A percentile compares a stretch with the other conserved stretches of the same genome.
Evolutionary conservation across 2,329 filamentous ascomycete species (phyloP).

Genomic region (Apiospora pterosperma): DNA sequence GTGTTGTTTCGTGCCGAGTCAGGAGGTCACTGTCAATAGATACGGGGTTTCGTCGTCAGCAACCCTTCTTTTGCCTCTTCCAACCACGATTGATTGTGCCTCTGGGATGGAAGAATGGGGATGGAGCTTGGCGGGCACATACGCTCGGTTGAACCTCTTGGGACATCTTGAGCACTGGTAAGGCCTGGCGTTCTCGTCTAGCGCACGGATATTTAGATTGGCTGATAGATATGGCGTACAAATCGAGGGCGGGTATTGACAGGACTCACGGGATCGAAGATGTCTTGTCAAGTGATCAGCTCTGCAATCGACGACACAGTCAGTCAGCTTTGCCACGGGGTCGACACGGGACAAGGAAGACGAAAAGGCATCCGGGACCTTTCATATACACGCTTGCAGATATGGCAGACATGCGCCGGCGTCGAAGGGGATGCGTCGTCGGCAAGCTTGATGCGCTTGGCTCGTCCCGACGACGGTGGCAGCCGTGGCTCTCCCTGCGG

Average conservation of each 20-base stretch:
- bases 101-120: background rate
- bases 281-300: constrained; percentile 26
- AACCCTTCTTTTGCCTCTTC: background rate
- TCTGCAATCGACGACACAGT: constrained; percentile 2
- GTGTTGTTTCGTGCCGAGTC: constrained; percentile 25
- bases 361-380: constrained; percentile 9
- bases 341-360: background rate
- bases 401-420: constrained; percentile 20
- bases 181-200: constrained; percentile 25
- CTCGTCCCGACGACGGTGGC: constrained; percentile 5
- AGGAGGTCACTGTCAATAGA: constrained; percentile 21
- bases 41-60: background rate
- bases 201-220: background rate
- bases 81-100: background rate
- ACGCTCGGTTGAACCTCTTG: constrained; percentile 27
- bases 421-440: constrained; percentile 8
- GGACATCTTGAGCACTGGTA: constrained; percentile 26
- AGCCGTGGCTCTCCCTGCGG: background rate
- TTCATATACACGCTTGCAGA: constrained; percentile 25
- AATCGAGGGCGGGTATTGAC: background rate
- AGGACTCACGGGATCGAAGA: constrained; percentile 21
- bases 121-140: constrained; percentile 8
- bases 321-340: background rate
- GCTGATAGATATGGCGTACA: background rate
- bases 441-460: constrained; percentile 17